Evolutionary conservation across 257 asterid genomes (phyloP).

Genomic region (Gynochthodes officinalis): DNA sequence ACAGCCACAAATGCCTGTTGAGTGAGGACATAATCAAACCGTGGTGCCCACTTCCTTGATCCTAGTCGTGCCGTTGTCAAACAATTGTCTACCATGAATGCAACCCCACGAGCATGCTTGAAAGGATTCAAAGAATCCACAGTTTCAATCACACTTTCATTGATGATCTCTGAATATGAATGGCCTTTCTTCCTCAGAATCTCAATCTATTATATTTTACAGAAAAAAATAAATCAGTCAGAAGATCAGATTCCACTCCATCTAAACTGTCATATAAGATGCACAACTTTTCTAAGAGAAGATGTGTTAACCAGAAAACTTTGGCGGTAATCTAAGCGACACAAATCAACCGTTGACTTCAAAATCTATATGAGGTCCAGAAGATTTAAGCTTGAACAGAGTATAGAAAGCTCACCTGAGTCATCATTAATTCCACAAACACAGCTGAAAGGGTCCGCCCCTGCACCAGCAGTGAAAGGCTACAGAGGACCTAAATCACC

Average conservation of each 20-base stretch:
- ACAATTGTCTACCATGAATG: constrained; percentile 97
- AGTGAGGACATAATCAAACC: constrained; percentile 80
- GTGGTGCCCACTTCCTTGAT: constrained; percentile 94
- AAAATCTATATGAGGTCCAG: too few species aligned
- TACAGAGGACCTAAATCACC: constrained; percentile 87
- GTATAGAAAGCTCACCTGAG: constrained; percentile 16
- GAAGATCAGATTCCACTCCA: too few species aligned
- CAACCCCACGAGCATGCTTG: constrained; percentile 98
- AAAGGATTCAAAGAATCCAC: constrained; percentile 94
- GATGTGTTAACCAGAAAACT: background rate
- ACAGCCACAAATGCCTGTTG: constrained; percentile 92
- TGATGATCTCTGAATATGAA: constrained; percentile 88
- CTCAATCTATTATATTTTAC: constrained; percentile 55
- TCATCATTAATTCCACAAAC: constrained; percentile 70
- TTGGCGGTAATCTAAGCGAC: too few species aligned
- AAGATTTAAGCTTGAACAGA: background rate
- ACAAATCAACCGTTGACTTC: too few species aligned
- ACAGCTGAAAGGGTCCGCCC: too few species aligned
- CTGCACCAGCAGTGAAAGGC: constrained; percentile 95
- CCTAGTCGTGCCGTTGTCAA: constrained; percentile 93
- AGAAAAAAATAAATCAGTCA: background rate
- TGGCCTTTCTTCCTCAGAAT: constrained; percentile 92
- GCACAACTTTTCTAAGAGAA: background rate
- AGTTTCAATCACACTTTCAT: constrained; percentile 82
- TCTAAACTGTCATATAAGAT: background rate